These are phyloP conservation scores for Neurospora sp. DNA, from an alignment of 495 filamentous ascomycete genomes.

Conservation along the genomic window DNA sequence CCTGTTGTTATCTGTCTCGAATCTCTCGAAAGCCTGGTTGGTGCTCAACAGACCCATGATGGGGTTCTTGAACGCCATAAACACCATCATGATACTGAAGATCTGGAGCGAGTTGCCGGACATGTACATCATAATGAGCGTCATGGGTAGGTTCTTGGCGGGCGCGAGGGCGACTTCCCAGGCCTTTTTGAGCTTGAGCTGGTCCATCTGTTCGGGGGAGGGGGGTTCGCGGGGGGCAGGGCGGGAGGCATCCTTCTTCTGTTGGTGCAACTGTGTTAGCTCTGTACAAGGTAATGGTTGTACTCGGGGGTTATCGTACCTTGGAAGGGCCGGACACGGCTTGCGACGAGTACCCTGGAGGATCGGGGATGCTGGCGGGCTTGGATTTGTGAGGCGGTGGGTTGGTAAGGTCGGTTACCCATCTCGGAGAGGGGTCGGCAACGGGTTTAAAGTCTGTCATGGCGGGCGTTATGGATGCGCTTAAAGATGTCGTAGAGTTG, in stretches of 20 bases:
- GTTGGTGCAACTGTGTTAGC: conserved; percentile 4
- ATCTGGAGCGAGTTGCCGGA: conserved; percentile 97
- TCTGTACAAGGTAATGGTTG: no score
- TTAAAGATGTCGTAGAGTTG: neutral
- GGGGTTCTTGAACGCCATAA: conserved; percentile 96
- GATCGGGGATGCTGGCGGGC: conserved; percentile 61
- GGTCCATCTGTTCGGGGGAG: conserved; percentile 75
- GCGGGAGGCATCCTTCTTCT: conserved; percentile 34
- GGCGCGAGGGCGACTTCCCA: conserved; percentile 96
- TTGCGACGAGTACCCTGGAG: conserved; percentile 64
- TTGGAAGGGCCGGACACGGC: conserved; percentile 38
- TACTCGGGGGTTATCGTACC: neutral
- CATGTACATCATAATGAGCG: conserved; percentile 99
- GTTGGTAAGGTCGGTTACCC: conserved; percentile 67
- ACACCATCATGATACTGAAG: conserved; percentile 99
- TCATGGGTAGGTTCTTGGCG: conserved; percentile 93
- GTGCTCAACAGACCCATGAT: conserved; percentile 73
- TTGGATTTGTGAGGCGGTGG: conserved; percentile 50
- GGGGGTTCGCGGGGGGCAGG: conserved; percentile 42
- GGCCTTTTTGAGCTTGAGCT: conserved; percentile 92
- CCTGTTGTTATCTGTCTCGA: conserved; percentile 75
- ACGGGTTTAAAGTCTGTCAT: neutral
- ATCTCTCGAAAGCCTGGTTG: conserved; percentile 71
- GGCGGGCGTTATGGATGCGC: conserved; percentile 33
- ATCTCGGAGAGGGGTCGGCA: conserved; percentile 32